Evolutionary conservation across 257 asterid species (phyloP).

Genomic region (Jacaranda copaia): DNA sequence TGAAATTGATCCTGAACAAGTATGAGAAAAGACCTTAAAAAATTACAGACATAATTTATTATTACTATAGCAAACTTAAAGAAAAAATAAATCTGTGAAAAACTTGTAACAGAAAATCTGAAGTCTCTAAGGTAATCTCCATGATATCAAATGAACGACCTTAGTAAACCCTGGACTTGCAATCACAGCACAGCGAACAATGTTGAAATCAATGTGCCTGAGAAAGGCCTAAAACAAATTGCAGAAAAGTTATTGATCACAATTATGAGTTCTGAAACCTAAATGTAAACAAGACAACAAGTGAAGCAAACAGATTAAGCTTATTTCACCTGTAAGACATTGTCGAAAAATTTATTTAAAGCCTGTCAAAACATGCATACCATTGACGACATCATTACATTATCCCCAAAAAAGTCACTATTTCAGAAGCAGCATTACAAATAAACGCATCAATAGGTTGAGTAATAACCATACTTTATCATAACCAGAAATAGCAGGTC

Average conservation of each 20-base stretch:
- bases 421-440: background rate
- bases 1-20: constrained; percentile 90
- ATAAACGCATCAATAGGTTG: background rate
- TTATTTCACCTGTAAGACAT: constrained; percentile 69
- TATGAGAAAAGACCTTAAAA: background rate
- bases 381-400: background rate
- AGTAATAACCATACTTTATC: constrained; percentile 70
- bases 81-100: background rate
- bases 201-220: constrained; percentile 79
- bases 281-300: constrained; percentile 20
- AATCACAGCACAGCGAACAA: constrained; percentile 94
- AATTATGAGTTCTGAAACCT: constrained; percentile 25
- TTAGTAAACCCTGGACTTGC: constrained; percentile 99
- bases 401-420: background rate
- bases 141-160: constrained; percentile 53
- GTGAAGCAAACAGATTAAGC: constrained; percentile 15
- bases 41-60: background rate
- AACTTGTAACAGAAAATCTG: background rate
- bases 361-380: constrained; percentile 61
- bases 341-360: constrained; percentile 82
- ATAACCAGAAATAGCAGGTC: constrained; percentile 95
- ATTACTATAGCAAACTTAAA: background rate
- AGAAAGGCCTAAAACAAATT: constrained; percentile 73
- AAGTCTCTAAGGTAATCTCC: constrained; percentile 16
- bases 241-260: constrained; percentile 23